phyloP scores from a whole-genome alignment of 352 stramenopile genomes.

The Globisporangium perplexum region DNA sequence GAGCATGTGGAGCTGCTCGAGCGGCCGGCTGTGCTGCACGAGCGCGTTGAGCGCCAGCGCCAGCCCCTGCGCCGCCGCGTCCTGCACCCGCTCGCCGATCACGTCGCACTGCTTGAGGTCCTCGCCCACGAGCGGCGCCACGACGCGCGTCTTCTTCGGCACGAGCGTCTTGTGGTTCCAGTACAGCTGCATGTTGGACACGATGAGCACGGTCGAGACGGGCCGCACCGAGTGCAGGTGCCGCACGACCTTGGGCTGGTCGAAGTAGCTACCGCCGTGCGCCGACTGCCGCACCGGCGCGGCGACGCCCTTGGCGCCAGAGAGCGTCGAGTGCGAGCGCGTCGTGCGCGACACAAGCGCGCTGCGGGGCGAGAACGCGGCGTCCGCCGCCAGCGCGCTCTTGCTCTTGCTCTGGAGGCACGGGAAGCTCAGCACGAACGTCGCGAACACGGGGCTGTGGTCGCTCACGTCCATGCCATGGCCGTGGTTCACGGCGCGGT shows the following conservation, averaged over 20 bases:
- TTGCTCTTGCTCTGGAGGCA: constrained; percentile 17
- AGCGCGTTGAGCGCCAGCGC: constrained; percentile 73
- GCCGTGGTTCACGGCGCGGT: constrained; percentile 77
- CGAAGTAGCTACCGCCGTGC: constrained; percentile 63
- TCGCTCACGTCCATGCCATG: constrained; percentile 80
- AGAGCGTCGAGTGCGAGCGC: constrained; percentile 43
- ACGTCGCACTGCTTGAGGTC: constrained; percentile 73
- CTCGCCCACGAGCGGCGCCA: constrained; percentile 70
- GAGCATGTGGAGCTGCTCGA: constrained; percentile 81
- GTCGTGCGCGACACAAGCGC: constrained; percentile 23
- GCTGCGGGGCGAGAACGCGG: neutral
- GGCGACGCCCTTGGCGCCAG: constrained; percentile 18
- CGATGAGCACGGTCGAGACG: constrained; percentile 61
- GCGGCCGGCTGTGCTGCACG: constrained; percentile 57
- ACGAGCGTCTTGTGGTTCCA: constrained; percentile 72
- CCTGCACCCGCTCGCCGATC: constrained; percentile 60
- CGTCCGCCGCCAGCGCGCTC: neutral
- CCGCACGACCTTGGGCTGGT: constrained; percentile 63
- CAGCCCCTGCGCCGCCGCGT: constrained; percentile 44
- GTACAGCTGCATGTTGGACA: constrained; percentile 72
- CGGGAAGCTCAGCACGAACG: constrained; percentile 71
- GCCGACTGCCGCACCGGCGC: constrained; percentile 2
- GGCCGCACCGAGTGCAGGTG: constrained; percentile 50
- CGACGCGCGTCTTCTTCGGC: constrained; percentile 70
- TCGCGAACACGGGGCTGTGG: constrained; percentile 74